Evolutionary conservation across 768 basidiomycete species (phyloP).

Genomic region (Gelatoporia subvermispora): DNA sequence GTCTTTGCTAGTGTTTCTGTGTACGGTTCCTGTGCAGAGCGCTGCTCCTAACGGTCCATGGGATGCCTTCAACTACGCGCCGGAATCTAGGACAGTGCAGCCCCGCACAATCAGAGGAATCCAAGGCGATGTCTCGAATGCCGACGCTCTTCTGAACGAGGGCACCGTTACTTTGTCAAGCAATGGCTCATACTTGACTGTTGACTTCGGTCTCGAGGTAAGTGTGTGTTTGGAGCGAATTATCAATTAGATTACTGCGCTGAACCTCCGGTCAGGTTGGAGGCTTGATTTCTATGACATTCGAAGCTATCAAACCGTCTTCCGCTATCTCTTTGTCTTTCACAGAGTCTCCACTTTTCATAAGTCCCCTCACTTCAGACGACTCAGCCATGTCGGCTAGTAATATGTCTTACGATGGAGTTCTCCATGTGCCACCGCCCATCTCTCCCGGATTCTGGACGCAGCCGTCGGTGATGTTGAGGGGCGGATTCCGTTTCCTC

Average conservation of each 20-base stretch:
- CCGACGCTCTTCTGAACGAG: conserved; percentile 27
- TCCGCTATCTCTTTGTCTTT: conserved; percentile 47
- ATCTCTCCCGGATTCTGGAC: conserved; percentile 39
- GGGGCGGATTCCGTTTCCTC: conserved; percentile 52
- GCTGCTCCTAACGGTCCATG: conserved; percentile 45
- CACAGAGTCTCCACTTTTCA: conserved; percentile 53
- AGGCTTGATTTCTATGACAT: conserved; percentile 45
- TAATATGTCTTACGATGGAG: conserved; percentile 42
- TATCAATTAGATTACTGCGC: neutral
- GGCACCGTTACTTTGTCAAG: conserved; percentile 36
- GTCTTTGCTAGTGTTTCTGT: neutral
- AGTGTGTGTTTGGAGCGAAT: conserved; percentile 5
- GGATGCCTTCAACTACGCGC: conserved; percentile 50
- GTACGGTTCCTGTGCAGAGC: neutral
- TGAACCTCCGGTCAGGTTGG: conserved; percentile 35
- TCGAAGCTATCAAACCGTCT: conserved; percentile 27
- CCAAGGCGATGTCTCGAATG: conserved; percentile 31
- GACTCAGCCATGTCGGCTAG: conserved; percentile 32
- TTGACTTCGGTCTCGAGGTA: conserved; percentile 55
- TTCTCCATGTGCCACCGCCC: conserved; percentile 36
- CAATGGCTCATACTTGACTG: conserved; percentile 41
- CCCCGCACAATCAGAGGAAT: conserved; percentile 35
- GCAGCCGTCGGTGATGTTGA: conserved; percentile 38
- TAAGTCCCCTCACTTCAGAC: conserved; percentile 47
- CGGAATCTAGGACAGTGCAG: conserved; percentile 41